phyloP scores from a whole-genome alignment of 1,284 basidiomycete species.

The Phylloporus sp. region DNA sequence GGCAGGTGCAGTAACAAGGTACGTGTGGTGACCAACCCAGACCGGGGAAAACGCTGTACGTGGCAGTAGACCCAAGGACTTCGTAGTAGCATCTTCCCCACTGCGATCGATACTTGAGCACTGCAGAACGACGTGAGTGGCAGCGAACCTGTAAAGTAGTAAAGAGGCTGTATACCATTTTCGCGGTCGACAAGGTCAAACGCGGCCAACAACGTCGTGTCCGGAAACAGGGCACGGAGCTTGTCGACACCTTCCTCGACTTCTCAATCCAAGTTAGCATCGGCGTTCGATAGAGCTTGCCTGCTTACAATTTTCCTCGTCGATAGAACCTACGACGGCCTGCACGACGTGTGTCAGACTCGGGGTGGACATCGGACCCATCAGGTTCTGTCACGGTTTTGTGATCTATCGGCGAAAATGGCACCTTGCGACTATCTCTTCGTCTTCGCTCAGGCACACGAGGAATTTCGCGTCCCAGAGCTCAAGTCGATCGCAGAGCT shows the following conservation, averaged over 20 bases:
- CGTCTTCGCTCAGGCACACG: constrained; percentile 79
- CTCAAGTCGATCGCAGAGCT: constrained; percentile 74
- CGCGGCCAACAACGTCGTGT: constrained; percentile 63
- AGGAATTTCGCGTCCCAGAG: constrained; percentile 83
- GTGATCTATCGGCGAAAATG: constrained; percentile 10
- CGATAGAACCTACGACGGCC: constrained; percentile 33
- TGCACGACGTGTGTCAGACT: constrained; percentile 33
- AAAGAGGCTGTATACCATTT: constrained; percentile 48
- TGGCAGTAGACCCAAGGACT: constrained; percentile 65
- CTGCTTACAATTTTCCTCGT: constrained; percentile 34
- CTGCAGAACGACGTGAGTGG: constrained; percentile 39
- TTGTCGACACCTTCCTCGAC: constrained; percentile 60
- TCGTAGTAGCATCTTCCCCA: constrained; percentile 65
- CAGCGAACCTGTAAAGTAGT: background rate
- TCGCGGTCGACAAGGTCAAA: constrained; percentile 73
- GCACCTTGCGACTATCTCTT: constrained; percentile 61
- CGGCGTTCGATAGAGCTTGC: background rate
- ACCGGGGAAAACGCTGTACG: constrained; percentile 62
- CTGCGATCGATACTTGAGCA: constrained; percentile 61
- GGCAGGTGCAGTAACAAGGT: constrained; percentile 72
- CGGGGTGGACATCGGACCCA: constrained; percentile 18
- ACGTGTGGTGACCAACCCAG: constrained; percentile 42
- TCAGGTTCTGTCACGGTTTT: background rate
- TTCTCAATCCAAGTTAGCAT: constrained; percentile 30
- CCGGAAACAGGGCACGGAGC: constrained; percentile 61